Evolutionary conservation across 2,329 filamentous ascomycete species (phyloP).

Genomic region (Colletotrichum theobromicola): DNA sequence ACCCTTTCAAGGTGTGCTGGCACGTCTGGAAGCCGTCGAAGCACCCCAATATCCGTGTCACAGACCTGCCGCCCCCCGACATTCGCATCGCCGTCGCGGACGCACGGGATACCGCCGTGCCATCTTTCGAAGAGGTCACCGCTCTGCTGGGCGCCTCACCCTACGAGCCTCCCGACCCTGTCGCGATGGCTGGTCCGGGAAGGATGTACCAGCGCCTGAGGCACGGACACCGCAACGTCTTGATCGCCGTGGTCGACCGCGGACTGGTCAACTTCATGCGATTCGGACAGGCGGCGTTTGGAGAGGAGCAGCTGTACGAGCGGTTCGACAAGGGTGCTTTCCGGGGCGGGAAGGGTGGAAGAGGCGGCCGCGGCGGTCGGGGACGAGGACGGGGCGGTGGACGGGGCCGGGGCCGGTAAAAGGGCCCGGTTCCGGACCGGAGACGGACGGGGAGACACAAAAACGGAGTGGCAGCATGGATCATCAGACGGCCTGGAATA

Average conservation of each 20-base stretch:
- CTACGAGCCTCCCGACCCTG: conserved; percentile 60
- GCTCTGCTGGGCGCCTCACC: conserved; percentile 77
- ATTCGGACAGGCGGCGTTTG: conserved; percentile 81
- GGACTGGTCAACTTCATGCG: conserved; percentile 89
- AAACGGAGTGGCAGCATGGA: neutral
- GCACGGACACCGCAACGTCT: conserved; percentile 82
- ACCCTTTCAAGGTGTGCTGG: conserved; percentile 76
- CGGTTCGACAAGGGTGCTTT: conserved; percentile 48
- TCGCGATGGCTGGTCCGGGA: conserved; percentile 43
- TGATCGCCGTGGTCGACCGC: conserved; percentile 88
- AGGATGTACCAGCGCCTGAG: conserved; percentile 79
- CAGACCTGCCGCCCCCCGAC: conserved; percentile 77
- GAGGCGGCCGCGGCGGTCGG: conserved; percentile 46
- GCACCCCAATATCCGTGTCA: conserved; percentile 74
- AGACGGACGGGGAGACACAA: conserved; percentile 24
- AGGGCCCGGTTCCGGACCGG: conserved; percentile 22
- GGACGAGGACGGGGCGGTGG: conserved; percentile 44
- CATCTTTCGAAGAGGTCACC: conserved; percentile 74
- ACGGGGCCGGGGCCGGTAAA: conserved; percentile 28
- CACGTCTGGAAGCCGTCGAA: conserved; percentile 78
- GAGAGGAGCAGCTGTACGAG: conserved; percentile 73
- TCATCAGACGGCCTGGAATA: neutral
- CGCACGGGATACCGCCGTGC: conserved; percentile 73
- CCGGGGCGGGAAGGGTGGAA: conserved; percentile 43
- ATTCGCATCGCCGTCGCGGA: conserved; percentile 86